Base-by-base conservation (phyloP, 1,284 basidiomycete species). In the Malassezia psittaci region DNA sequence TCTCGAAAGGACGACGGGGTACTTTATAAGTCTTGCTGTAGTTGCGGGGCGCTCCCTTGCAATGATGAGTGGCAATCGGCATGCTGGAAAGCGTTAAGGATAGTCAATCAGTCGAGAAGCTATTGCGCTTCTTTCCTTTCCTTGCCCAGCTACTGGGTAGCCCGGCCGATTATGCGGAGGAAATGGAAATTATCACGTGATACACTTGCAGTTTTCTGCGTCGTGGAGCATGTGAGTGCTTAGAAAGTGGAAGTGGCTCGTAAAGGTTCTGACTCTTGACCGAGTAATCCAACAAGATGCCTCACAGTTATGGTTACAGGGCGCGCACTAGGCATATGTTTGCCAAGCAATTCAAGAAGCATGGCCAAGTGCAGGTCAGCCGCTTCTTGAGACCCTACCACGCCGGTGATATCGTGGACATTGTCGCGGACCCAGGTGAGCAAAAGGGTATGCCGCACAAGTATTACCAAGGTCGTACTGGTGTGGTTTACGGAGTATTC, bases 361-460 rank as follows among this genome's bases (percentile, higher is more conserved):
- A 90, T 78, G 91, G 93, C 76, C 83, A 83, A 72, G 82, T 93
- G 65, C 87, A 88, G 77, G 68, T 96, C 75, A 90, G 90, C 68
- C 96, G 90, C 51, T 98, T 84, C 84, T 81, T 98, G 76, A 83
- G 86, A 76, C 83, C 84, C 79, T 99, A 87, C 85, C 84, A 85
- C 72, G 83, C 96, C 67, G 93, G 93, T 66, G 93, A 99, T 79
- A 96, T 98, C 75, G 93, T 99, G 72, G 93, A 98, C 81, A 98
- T 98, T 83, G 94, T 94, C 81, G 93, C 93, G 72, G 96, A 99
- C 78, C 84, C 91, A 62, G 88, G 91, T 51, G 87, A 96, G 79
- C 94, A 98, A 83, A 94, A 93, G 86, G 93, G 93, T 79, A 96
- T 98, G 90, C 91, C 93, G 77, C 91, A 96, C 83, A 96, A 96